Base-by-base conservation (phyloP, 345 rosid genomes). In the Eucalyptus microcorys region DNA sequence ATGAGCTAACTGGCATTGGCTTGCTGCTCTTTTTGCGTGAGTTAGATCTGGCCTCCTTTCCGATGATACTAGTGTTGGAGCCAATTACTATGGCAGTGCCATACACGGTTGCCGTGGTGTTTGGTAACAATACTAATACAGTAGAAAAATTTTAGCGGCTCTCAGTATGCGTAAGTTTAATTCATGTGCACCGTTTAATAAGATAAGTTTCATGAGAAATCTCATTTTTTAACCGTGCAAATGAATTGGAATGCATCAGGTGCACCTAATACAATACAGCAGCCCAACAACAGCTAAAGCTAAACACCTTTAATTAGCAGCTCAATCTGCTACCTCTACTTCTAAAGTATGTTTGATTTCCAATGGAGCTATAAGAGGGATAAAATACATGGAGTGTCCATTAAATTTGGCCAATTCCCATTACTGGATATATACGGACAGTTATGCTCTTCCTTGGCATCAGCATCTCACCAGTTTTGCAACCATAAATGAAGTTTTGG, bases 71-170 rank as follows among this genome's bases (percentile, higher is more conserved):
- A 5, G 61, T 8, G 27, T 55, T 52, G 57, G 2, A 21, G 26
- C 24, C 61, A 24, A 55, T 55, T 55, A 55, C 30, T 24, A 2
- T 24, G 30, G 6, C 6, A 5, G 30, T 55, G 30, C 27, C 30
- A 24, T 55, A 55, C 61, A 22, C 30, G 61, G 61, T 10, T 55
- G 57, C 57, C 26, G 57, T 24, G 61, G 30, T 55, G 61, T 55
- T 55, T 55, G 61, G 61, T 55, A 55, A 55, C 27, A 55, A 55
- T 55, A 55, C 30, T 4, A 24, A 55, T 55, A 55, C 30, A 10
- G 61, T 1, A 22, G 1, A 55, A 10, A 24, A 1, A 0, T 24
- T 22, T 22, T 9, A 55, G 27, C 30, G 6, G 13, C 13, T 24
- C 61, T 24, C 27, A 1, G 12, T 55, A 24, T 24, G 2, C 13